Conservation (phyloP, 805 yeast species). For the Metschnikowia bowlesiae region DNA sequence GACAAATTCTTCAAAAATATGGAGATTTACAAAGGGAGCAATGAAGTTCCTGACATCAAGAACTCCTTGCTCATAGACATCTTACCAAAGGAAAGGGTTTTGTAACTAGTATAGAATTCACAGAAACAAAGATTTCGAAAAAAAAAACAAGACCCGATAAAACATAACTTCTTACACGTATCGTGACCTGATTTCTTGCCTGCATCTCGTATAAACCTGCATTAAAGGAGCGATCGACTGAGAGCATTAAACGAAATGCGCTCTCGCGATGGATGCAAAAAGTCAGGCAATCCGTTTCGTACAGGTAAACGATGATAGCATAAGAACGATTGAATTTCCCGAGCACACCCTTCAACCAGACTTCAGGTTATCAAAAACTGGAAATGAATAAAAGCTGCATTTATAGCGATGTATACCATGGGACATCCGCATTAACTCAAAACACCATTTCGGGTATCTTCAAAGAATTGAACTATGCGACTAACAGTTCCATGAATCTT, state of each 20-base stretch:
- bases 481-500: slow-evolving; percentile 18
- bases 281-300: slow-evolving; percentile 1
- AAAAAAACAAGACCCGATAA: background rate
- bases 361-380: background rate
- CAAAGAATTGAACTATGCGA: background rate
- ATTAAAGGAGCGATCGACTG: background rate
- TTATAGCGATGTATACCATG: background rate
- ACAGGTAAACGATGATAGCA: background rate
- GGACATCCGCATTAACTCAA: background rate
- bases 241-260: slow-evolving; percentile 1
- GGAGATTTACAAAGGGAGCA: slow-evolving; percentile 41
- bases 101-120: slow-evolving; percentile 19
- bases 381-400: background rate
- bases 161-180: background rate
- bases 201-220: slow-evolving; percentile 1
- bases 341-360: background rate
- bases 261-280: slow-evolving; percentile 3
- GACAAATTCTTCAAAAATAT: slow-evolving; percentile 82
- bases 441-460: background rate
- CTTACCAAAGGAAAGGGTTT: slow-evolving; percentile 61
- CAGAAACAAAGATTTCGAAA: background rate
- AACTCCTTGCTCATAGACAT: slow-evolving; percentile 54
- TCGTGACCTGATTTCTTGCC: background rate
- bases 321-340: background rate
- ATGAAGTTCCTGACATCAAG: slow-evolving; percentile 41